These are phyloP conservation scores for Amauroascus niger DNA, from an alignment of 2,329 filamentous ascomycete species.

Conservation along the genomic window DNA sequence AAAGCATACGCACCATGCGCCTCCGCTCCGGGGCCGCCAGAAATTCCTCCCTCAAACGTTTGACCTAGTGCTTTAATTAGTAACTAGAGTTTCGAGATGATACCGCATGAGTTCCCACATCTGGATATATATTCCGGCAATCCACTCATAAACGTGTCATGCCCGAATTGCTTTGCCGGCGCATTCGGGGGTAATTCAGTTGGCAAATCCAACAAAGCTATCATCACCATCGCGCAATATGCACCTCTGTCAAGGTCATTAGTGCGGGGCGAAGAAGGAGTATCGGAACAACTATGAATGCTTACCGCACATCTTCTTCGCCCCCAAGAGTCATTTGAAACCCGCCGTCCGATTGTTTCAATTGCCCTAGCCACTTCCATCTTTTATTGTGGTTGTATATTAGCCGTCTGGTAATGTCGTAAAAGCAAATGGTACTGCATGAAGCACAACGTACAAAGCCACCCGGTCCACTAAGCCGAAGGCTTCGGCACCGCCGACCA, in stretches of 20 bases:
- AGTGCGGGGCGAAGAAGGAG: slow-evolving; percentile 10
- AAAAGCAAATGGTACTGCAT: neutral
- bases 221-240: slow-evolving; percentile 79
- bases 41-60: slow-evolving; percentile 91
- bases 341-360: slow-evolving; percentile 84
- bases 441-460: slow-evolving; percentile 46
- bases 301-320: slow-evolving; percentile 82
- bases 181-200: slow-evolving; percentile 65
- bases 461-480: slow-evolving; percentile 70
- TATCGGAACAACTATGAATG: slow-evolving; percentile 7
- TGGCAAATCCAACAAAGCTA: slow-evolving; percentile 75
- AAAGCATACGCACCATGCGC: slow-evolving; percentile 96
- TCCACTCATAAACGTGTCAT: slow-evolving; percentile 58
- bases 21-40: slow-evolving; percentile 72
- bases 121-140: slow-evolving; percentile 69
- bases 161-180: slow-evolving; percentile 54
- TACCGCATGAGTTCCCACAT: slow-evolving; percentile 49
- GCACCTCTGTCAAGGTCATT: slow-evolving; percentile 55
- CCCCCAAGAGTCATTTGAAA: slow-evolving; percentile 79
- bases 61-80: slow-evolving; percentile 50
- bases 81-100: neutral
- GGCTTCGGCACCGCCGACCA: slow-evolving; percentile 64
- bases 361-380: slow-evolving; percentile 76
- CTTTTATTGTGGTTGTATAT: slow-evolving; percentile 20
- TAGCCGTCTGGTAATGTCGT: neutral